Base-by-base conservation (phyloP, 179 eudicot species). In the Nepenthes alata region DNA sequence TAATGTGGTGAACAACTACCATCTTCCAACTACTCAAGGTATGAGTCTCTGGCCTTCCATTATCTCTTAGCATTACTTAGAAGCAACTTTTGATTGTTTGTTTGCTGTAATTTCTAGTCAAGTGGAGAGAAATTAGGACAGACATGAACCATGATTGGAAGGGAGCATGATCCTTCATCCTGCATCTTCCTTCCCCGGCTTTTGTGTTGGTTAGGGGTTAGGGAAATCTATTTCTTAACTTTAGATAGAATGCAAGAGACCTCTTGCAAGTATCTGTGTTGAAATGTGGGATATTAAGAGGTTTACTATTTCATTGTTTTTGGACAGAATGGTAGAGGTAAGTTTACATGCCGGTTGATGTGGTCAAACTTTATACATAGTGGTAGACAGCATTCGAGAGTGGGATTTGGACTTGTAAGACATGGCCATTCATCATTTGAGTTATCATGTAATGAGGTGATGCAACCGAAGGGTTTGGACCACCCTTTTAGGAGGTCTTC, bases 11-110 rank as follows among this genome's bases (percentile, higher is more conserved):
- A 78, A 75, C 72, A 78, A 55, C 66, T 84, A 80, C 73, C 81
- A 68, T 55, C 16, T 63, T 47, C 72, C 83, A 36, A 73, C 74
- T 39, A 62, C 77, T 72, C 79, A 73, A 90, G 97, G 97, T 88
- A 60, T 69, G 72, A 5, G 34, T 64, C 63, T 35, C 34, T 14
- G 11, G 15, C 25, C n/a, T 63, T 57, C 64, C 62, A 39, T 7
- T 55, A 6, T 57, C 49, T 45, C 13, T 14, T 10, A 3, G n/a
- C 13, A 3, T 49, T 4, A 49, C n/a, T 52, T 3, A 7, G 8
- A 13, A 4, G 13, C 5, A 13, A 13, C 13, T 52, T 52, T 52
- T 52, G 55, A 1, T 52, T n/a, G 15, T n/a, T 52, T 52, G 4
- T 6, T 52, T 13, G 3, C 5, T 52, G 14, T 52, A 4, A 6